Evolutionary conservation across 306 rosid species (phyloP).

Genomic region (Trichosanthes truncata): DNA sequence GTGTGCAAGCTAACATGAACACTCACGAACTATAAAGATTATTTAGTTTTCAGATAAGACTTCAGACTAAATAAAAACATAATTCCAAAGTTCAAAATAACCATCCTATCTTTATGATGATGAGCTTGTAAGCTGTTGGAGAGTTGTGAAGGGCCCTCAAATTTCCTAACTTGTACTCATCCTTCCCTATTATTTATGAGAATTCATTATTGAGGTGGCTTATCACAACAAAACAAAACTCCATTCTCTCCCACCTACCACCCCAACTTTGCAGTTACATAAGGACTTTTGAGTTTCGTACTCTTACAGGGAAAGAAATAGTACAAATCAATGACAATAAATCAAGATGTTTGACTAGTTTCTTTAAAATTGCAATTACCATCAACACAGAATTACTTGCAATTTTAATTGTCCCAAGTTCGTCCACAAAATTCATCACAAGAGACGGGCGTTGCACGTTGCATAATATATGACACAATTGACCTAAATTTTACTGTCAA

Average conservation of each 20-base stretch:
- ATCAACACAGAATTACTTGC: background rate
- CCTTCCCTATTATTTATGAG: background rate
- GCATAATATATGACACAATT: background rate
- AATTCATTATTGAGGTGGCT: background rate
- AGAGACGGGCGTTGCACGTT: background rate
- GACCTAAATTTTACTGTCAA: background rate
- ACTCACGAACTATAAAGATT: no score
- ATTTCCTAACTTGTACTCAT: no score
- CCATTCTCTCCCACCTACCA: no score
- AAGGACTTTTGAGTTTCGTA: no score
- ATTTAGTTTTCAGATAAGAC: no score
- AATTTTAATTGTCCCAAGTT: background rate
- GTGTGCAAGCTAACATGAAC: no score
- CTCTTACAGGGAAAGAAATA: background rate
- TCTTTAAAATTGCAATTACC: background rate
- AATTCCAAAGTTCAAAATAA: no score
- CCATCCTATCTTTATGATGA: no score
- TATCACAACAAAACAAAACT: background rate
- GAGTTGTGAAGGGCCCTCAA: no score
- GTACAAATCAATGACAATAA: background rate
- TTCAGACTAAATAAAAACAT: no score
- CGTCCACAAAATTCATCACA: background rate
- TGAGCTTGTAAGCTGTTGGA: no score
- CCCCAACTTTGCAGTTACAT: no score
- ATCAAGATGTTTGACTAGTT: background rate